Base-by-base conservation (phyloP, 768 basidiomycete species). In the Boletus insuetus region DNA sequence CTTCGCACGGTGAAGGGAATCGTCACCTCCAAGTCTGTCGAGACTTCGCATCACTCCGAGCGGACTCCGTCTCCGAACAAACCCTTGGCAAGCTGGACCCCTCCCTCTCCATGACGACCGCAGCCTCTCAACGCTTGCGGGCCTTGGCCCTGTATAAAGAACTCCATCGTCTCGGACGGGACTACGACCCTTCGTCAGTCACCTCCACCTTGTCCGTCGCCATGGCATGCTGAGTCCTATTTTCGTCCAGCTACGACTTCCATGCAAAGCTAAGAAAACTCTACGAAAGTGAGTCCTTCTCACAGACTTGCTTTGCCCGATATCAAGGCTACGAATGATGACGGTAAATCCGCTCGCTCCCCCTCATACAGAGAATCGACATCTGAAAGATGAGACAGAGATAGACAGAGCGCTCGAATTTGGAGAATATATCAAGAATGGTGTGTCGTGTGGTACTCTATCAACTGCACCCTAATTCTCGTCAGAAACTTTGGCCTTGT, bases 401-500 rank as follows among this genome's bases (percentile, higher is more conserved):
- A 89, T 92, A 50, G 87, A 92, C 72, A 83, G 79, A 54, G 89
- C 90, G 0, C 72, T 92, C 54, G 80, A 78, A 55, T 71, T 92
- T 31, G 88, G 85, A 13, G 90, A 92, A 67, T 92, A 91, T 61
- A 92, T 94, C 71, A 90, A 86, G 74, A 88, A 89, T 64, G 91
- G 91, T 88, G 63, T 58, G 81, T 64, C 34, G 10, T 43, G 9
- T 34, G 1, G 1, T 14, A 6, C 31, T 12, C 11, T 24, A 14
- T 1, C 1, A 8, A 10, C 10, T 35, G 13, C 14, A 37, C 17
- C 16, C 55, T 65, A 2, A 67, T 29, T 2, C 43, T 16, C 12
- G n/a, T 24, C 49, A 91, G 91, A 93, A 74, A 92, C 90, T 0
- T 75, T 93, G 42, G 90, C 91, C 0, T 70, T 94, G 20, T 93